Evolutionary conservation across 2,329 filamentous ascomycete genomes (phyloP).

Genomic region (Epicoccum nigrum): DNA sequence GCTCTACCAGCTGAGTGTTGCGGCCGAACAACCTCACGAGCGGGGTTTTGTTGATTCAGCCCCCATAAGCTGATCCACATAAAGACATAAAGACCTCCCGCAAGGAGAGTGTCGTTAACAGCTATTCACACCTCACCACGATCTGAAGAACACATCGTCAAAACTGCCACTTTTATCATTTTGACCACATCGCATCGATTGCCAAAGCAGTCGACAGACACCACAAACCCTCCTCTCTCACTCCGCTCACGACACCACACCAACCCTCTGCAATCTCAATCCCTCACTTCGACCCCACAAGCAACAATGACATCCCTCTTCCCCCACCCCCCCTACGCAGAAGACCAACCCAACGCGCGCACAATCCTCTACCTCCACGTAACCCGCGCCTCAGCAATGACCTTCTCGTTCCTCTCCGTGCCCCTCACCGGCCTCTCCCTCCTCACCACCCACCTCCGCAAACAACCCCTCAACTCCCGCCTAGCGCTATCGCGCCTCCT

Average conservation of each 20-base stretch:
- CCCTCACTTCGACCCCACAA: neutral
- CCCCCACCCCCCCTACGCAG: constrained; percentile 64
- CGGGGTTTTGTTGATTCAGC: constrained; percentile 2
- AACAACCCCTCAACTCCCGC: constrained; percentile 15
- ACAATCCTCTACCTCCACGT: constrained; percentile 67
- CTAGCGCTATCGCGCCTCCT: constrained; percentile 43
- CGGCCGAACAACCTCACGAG: constrained; percentile 5
- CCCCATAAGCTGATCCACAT: neutral
- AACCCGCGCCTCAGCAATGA: constrained; percentile 61
- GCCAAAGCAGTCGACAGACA: no score
- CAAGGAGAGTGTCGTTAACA: no score
- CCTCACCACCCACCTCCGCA: constrained; percentile 17
- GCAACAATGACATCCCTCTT: constrained; percentile 63
- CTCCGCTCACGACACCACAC: no score
- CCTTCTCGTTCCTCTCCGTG: constrained; percentile 57
- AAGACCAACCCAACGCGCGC: constrained; percentile 64
- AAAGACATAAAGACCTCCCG: neutral
- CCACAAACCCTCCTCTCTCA: no score
- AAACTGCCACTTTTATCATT: neutral
- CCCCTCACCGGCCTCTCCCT: constrained; percentile 41
- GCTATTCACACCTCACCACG: neutral
- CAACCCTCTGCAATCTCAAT: no score
- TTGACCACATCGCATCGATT: no score
- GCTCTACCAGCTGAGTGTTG: constrained; percentile 1
- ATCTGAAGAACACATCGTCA: neutral